These are phyloP conservation scores for Zymoseptoria pseudotritici DNA, from an alignment of 2,329 filamentous ascomycete genomes.

Conservation along the genomic window DNA sequence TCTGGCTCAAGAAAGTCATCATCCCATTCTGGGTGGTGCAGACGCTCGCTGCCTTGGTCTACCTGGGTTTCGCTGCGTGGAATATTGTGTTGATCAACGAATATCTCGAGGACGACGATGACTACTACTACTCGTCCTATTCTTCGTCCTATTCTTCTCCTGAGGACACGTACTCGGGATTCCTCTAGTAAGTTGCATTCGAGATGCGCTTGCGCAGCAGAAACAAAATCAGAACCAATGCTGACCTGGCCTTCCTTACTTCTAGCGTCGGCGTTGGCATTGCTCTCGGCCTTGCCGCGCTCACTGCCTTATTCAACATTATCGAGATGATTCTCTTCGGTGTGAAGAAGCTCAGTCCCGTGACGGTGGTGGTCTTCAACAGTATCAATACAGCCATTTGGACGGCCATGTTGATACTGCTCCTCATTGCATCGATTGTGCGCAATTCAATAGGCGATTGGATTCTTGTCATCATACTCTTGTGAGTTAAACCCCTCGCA, in stretches of 20 bases:
- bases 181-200: slow-evolving; percentile 8
- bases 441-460: too few species aligned
- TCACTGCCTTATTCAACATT: slow-evolving; percentile 23
- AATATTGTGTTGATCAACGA: background rate
- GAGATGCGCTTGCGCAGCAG: background rate
- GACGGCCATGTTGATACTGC: slow-evolving; percentile 18
- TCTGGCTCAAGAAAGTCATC: slow-evolving; percentile 25
- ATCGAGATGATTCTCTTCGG: slow-evolving; percentile 22
- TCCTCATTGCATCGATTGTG: background rate
- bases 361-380: slow-evolving; percentile 19
- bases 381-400: slow-evolving; percentile 20
- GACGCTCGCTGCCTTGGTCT: slow-evolving; percentile 10
- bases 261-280: slow-evolving; percentile 16
- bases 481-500: too few species aligned
- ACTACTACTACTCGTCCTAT: slow-evolving; percentile 1
- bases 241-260: slow-evolving; percentile 11
- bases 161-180: slow-evolving; percentile 1
- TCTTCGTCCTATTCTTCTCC: background rate
- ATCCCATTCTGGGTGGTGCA: slow-evolving; percentile 25
- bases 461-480: too few species aligned
- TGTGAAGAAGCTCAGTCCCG: slow-evolving; percentile 18
- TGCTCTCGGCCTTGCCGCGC: background rate
- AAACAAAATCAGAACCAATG: slow-evolving; percentile 1
- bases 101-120: background rate
- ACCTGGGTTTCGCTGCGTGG: slow-evolving; percentile 1